phyloP scores from a whole-genome alignment of 169 alveolate genomes.

The Plasmodium billcollinsi region DNA sequence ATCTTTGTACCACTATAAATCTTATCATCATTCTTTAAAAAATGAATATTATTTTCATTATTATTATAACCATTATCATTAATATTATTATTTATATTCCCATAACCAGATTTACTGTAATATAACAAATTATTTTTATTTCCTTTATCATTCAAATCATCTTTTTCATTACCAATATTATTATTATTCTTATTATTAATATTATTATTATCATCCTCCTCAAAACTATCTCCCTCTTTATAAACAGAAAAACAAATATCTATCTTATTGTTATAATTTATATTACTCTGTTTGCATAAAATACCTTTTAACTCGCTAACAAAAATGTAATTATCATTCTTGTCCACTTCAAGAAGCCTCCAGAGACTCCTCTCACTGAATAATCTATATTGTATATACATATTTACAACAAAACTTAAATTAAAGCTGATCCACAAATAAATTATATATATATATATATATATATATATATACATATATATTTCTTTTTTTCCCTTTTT shows the following conservation, averaged over 20 bases:
- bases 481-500: too few species aligned
- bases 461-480: too few species aligned
- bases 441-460: too few species aligned
- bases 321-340: constrained; percentile 55
- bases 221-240: not conserved
- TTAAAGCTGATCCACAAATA: too few species aligned
- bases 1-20: constrained; percentile 67
- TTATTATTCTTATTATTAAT: not conserved
- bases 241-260: constrained; percentile 56
- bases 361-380: constrained; percentile 63
- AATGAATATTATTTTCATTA: constrained; percentile 8
- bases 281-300: constrained; percentile 68
- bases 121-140: constrained; percentile 5
- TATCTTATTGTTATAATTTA: constrained; percentile 52
- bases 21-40: constrained; percentile 42
- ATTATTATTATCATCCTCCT: constrained; percentile 12
- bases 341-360: constrained; percentile 51
- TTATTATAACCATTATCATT: not conserved
- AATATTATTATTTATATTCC: not conserved
- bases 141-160: not conserved
- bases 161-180: not conserved
- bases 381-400: constrained; percentile 65
- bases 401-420: not conserved
- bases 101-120: not conserved
- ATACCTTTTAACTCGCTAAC: constrained; percentile 45